phyloP scores from a whole-genome alignment of 306 rosid genomes.

The Sechiopsis laciniata region DNA sequence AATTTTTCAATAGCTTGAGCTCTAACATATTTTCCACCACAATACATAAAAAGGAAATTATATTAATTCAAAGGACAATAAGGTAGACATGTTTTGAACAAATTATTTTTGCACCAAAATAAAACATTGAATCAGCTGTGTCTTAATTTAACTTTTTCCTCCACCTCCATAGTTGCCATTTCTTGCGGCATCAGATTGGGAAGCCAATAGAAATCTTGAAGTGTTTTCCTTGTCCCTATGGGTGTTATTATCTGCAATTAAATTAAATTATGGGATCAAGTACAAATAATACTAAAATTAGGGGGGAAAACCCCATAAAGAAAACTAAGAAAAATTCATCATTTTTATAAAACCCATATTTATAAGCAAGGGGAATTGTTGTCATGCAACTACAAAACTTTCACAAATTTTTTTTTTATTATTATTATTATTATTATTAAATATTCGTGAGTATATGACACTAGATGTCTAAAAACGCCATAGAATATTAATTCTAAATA shows the following conservation, averaged over 20 bases:
- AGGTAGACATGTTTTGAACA: neutral
- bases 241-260: neutral
- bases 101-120: neutral
- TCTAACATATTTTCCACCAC: no score
- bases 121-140: neutral
- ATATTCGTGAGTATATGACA: no score
- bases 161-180: conserved; percentile 7
- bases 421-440: no score
- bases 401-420: no score
- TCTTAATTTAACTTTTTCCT: neutral
- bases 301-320: neutral
- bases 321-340: no score
- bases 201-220: neutral
- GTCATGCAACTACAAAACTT: neutral
- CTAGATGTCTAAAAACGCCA: no score
- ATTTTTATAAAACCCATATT: neutral
- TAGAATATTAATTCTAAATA: no score
- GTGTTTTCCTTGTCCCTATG: neutral
- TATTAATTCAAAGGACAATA: neutral
- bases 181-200: conserved; percentile 10
- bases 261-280: neutral
- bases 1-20: no score
- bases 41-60: no score
- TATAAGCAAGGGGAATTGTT: neutral
- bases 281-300: neutral